Percentiles rank a stretch among this genome's conserved stretches.
Evolutionary conservation across 2,329 filamentous ascomycete species (phyloP).

Genomic region (Beauveria caledonica): DNA sequence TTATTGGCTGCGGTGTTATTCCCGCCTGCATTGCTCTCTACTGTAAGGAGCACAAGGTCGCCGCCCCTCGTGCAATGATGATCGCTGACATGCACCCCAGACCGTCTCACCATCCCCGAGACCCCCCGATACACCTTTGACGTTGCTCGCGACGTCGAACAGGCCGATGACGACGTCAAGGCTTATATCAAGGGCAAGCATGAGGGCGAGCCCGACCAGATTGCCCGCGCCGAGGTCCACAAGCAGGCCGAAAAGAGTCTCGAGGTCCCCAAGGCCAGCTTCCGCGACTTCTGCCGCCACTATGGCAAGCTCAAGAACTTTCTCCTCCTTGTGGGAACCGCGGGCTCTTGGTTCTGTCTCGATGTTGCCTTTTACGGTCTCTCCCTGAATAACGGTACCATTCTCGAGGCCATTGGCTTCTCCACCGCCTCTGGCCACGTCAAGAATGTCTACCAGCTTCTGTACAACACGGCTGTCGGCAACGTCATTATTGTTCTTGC

Average conservation of each 20-base stretch:
- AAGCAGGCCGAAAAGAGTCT: conserved; percentile 46
- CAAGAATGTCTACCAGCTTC: conserved; percentile 55
- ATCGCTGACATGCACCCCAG: conserved; percentile 14
- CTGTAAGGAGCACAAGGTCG: conserved; percentile 31
- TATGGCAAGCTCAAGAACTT: conserved; percentile 65
- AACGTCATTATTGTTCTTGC: conserved; percentile 74
- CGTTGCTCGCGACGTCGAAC: conserved; percentile 64
- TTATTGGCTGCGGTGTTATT: conserved; percentile 75
- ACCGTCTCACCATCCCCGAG: conserved; percentile 74
- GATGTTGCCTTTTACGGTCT: conserved; percentile 57
- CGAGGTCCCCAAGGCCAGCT: conserved; percentile 61
- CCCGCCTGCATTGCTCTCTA: conserved; percentile 76
- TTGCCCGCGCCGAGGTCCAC: conserved; percentile 52
- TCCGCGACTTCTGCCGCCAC: conserved; percentile 61
- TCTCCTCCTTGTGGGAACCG: conserved; percentile 67
- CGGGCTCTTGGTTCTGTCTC: conserved; percentile 74
- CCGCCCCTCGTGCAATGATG: neutral
- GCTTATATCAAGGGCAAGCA: conserved; percentile 62
- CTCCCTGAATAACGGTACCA: conserved; percentile 67
- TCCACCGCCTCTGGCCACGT: conserved; percentile 40
- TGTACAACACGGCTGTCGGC: conserved; percentile 68
- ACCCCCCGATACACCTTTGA: conserved; percentile 86
- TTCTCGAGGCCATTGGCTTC: conserved; percentile 65
- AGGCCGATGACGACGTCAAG: conserved; percentile 63
- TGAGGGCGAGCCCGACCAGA: conserved; percentile 58